phyloP scores from a whole-genome alignment of 176 grass and related monocot species.

The Luzula sylvatica region DNA sequence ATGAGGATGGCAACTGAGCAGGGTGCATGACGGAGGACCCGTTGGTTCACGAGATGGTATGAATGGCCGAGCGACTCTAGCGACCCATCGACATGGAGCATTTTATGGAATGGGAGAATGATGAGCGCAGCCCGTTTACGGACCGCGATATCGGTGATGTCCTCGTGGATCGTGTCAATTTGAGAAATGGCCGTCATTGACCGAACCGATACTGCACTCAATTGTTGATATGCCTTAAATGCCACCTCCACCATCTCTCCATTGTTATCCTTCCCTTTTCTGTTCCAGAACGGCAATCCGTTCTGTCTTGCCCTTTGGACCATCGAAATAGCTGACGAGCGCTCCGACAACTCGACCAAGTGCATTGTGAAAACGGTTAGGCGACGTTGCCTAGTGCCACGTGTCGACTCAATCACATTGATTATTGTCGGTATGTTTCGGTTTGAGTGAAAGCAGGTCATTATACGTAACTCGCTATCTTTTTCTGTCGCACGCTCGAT shows the following conservation, averaged over 20 bases:
- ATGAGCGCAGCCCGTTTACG: constrained; percentile 45
- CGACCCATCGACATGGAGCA: constrained; percentile 42
- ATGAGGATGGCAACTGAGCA: constrained; percentile 67
- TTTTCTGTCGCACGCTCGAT: constrained; percentile 20
- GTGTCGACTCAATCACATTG: constrained; percentile 61
- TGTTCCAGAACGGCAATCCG: constrained; percentile 55
- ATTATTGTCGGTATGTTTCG: constrained; percentile 58
- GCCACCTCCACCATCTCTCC: constrained; percentile 50
- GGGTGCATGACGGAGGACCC: constrained; percentile 48
- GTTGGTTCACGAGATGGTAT: constrained; percentile 57
- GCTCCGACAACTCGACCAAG: constrained; percentile 65
- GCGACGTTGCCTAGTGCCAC: constrained; percentile 23
- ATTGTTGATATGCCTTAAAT: constrained; percentile 69
- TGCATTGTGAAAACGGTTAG: constrained; percentile 68
- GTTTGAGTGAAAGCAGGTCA: constrained; percentile 69
- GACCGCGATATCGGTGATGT: constrained; percentile 47
- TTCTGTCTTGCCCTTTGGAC: constrained; percentile 50
- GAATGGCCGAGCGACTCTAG: constrained; percentile 36
- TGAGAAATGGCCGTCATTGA: constrained; percentile 75
- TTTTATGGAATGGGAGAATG: constrained; percentile 65
- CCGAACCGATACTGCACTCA: constrained; percentile 46
- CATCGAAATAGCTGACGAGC: constrained; percentile 59
- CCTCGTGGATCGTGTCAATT: constrained; percentile 55
- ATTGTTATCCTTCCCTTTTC: background rate
- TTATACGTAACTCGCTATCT: constrained; percentile 41